phyloP scores from a whole-genome alignment of 2,329 filamentous ascomycete species.

The Neofusicoccum kwambonambiense region DNA sequence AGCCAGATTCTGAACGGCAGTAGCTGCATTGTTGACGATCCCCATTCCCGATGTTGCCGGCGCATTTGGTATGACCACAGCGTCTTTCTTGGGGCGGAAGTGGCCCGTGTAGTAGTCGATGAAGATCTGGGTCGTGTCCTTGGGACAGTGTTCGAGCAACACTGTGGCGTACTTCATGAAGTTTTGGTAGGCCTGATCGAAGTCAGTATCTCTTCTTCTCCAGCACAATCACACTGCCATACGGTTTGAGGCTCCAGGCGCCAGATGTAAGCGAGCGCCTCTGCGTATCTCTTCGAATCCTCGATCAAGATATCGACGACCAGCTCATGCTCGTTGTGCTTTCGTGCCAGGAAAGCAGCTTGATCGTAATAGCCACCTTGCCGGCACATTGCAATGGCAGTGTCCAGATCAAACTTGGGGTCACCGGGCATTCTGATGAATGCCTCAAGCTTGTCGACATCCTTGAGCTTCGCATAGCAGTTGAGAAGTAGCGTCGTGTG shows the following conservation, averaged over 20 bases:
- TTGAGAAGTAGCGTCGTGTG: conserved; percentile 94
- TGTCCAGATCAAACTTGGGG: conserved; percentile 94
- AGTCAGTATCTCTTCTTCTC: background rate
- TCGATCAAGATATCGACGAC: conserved; percentile 96
- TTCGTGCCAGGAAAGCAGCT: conserved; percentile 89
- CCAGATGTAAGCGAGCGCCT: conserved; percentile 90
- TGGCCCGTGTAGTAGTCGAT: conserved; percentile 91
- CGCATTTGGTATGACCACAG: conserved; percentile 50
- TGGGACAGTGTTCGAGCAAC: conserved; percentile 80
- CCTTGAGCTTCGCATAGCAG: conserved; percentile 97
- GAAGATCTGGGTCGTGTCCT: conserved; percentile 81
- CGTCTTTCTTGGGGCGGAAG: conserved; percentile 71
- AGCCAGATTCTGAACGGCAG: conserved; percentile 80
- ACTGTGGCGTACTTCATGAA: conserved; percentile 95
- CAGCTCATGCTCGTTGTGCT: conserved; percentile 89
- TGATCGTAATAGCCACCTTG: conserved; percentile 97
- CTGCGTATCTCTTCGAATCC: conserved; percentile 84
- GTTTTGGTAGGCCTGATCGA: conserved; percentile 71
- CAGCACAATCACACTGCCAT: conserved; percentile 34
- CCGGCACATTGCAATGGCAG: conserved; percentile 94
- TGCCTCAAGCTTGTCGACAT: conserved; percentile 90
- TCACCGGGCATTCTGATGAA: conserved; percentile 96
- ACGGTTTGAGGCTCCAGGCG: conserved; percentile 76
- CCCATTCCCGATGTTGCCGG: conserved; percentile 45
- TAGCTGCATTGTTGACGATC: conserved; percentile 40